These are phyloP conservation scores for Globisporangium cystogenes DNA, from an alignment of 352 stramenopile genomes.

Conservation along the genomic window DNA sequence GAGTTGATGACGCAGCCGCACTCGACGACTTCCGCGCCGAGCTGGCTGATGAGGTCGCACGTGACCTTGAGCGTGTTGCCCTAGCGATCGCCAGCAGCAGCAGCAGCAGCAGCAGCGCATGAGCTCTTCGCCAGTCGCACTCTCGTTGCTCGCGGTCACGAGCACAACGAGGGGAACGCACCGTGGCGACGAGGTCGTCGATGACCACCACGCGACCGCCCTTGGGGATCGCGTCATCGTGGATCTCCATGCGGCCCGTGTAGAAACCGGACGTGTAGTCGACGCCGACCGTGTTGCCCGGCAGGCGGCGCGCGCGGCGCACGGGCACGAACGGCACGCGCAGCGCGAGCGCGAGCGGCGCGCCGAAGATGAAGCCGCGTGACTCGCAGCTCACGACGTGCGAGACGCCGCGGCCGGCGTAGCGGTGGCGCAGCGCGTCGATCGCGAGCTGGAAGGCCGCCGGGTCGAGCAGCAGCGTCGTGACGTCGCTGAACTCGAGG, in stretches of 20 bases:
- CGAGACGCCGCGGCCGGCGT: constrained; percentile 50
- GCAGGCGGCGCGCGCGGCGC: constrained; percentile 52
- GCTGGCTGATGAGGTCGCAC: constrained; percentile 63
- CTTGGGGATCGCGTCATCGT: constrained; percentile 69
- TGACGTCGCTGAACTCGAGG: constrained; percentile 66
- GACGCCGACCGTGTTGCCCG: constrained; percentile 66
- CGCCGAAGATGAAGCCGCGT: constrained; percentile 77
- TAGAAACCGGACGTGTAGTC: constrained; percentile 79
- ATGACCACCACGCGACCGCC: constrained; percentile 73
- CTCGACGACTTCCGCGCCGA: constrained; percentile 68
- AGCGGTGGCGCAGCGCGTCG: constrained; percentile 60
- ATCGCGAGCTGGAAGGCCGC: constrained; percentile 69
- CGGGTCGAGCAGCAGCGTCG: constrained; percentile 63
- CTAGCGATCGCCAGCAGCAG: constrained; percentile 15
- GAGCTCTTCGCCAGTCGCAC: background rate
- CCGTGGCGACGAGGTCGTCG: constrained; percentile 75
- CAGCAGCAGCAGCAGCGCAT: background rate
- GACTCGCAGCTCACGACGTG: constrained; percentile 81
- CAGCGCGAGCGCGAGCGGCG: constrained; percentile 63
- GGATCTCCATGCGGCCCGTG: constrained; percentile 70
- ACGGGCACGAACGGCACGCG: constrained; percentile 67
- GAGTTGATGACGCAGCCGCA: constrained; percentile 78
- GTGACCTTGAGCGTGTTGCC: constrained; percentile 80
- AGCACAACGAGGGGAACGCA: constrained; percentile 12
- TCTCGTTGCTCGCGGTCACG: too few species aligned